Conservation (phyloP, 1,139 yeast species). For the Debaryomyces nepalensis region DNA sequence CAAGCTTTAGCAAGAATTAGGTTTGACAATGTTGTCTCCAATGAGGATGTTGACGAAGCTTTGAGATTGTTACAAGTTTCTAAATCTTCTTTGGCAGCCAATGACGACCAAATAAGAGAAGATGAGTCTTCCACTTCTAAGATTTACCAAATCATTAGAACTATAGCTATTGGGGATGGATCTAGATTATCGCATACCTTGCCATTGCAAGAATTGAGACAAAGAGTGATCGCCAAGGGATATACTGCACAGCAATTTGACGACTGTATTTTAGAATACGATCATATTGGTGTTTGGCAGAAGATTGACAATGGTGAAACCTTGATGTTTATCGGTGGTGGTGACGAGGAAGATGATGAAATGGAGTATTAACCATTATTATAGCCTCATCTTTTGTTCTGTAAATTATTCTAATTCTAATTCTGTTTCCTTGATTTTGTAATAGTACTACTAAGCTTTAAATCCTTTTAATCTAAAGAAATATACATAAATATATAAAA, state of each 20-base stretch:
- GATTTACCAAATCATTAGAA: conserved; percentile 64
- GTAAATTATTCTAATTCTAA: conserved; percentile 12
- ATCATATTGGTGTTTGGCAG: conserved; percentile 77
- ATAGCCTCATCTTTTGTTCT: neutral
- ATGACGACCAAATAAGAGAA: conserved; percentile 53
- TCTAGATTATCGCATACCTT: conserved; percentile 44
- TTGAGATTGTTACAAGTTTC: conserved; percentile 84
- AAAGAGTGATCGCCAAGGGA: conserved; percentile 81
- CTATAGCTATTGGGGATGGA: conserved; percentile 55
- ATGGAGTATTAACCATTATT: conserved; percentile 21
- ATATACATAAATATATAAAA: too few species aligned
- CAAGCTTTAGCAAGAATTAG: conserved; percentile 94
- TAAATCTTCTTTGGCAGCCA: conserved; percentile 73
- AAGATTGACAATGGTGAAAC: conserved; percentile 67
- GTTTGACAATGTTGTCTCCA: conserved; percentile 70
- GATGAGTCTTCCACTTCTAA: conserved; percentile 58
- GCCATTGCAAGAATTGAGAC: conserved; percentile 62
- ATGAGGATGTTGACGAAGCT: conserved; percentile 94
- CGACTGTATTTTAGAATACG: conserved; percentile 77
- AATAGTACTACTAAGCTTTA: conserved; percentile 7
- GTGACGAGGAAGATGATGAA: conserved; percentile 29
- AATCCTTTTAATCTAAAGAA: too few species aligned
- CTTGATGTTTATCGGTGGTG: conserved; percentile 45
- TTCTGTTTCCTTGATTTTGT: conserved; percentile 14
- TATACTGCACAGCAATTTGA: conserved; percentile 79